Base-by-base conservation (phyloP, 2,329 filamentous ascomycete genomes). In the Botrytis galanthina region DNA sequence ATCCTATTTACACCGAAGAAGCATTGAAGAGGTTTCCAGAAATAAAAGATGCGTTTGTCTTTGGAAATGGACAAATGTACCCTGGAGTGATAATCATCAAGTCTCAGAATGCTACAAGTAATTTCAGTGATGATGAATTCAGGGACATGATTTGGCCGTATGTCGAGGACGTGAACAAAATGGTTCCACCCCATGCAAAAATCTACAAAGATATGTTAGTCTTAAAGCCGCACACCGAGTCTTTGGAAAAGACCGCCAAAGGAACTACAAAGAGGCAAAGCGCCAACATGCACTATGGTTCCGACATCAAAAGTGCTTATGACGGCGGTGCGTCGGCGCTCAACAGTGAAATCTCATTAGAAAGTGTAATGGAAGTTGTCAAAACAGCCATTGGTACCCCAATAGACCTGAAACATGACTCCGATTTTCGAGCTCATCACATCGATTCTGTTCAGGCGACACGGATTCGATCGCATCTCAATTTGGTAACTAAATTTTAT, bases 171-270 rank as follows among this genome's bases (percentile, higher is more conserved):
- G 51, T 66, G 29, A 67, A 67, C 60, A 29, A 54, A 20, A 35
- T 14, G 35, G 37, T n/a, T 22, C 69, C 69, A 57, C 4, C 46
- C 18, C 70, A 72, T 22, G 29, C 60, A 8, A 67, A 64, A 35
- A 57, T 72, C 10, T 42, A 51, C 22, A 72, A 67, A 57, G 70
- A 72, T 4, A 72, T 67, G 70, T 57, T 72, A 37, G 39, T 72
- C 10, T 35, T 72, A 14, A 63, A 54, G 20, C 29, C 59, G 16
- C 26, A 66, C 6, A n/a, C 14, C 26, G 12, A 57, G 0, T 18
- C 7, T 16, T 57, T 72, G 46, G n/a, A 86, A 73, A 91, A 89
- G 79, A 91, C 87, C 74, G 91, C 88, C 75, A 92, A 92, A 79
- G 89, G 89, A 0, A 90, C 88, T 0, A 82, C 89, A 1, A 70